Conservation (phyloP, 108 stramenopile species). For the Nitzschia putrida region DNA sequence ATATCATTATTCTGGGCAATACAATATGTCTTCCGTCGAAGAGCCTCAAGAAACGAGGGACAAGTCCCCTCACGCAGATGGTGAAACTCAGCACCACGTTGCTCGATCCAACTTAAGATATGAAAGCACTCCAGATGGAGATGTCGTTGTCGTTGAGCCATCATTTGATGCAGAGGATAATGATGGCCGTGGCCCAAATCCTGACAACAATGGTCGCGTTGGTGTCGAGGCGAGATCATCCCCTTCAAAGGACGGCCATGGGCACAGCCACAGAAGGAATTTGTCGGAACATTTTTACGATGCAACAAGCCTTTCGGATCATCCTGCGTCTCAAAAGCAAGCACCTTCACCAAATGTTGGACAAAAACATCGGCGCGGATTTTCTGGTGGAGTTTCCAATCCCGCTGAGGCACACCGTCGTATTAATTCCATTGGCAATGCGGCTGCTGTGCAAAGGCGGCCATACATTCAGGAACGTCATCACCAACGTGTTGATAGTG, state of each 20-base stretch:
- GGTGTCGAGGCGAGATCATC: slow-evolving; percentile 20
- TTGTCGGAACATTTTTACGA: slow-evolving; percentile 58
- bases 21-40: slow-evolving; percentile 20
- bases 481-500: slow-evolving; percentile 55
- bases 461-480: slow-evolving; percentile 23
- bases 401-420: slow-evolving; percentile 70
- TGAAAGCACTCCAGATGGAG: slow-evolving; percentile 28
- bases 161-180: slow-evolving; percentile 40
- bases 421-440: slow-evolving; percentile 64
- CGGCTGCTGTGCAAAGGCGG: slow-evolving; percentile 32
- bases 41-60: slow-evolving; percentile 9
- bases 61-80: background rate
- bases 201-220: slow-evolving; percentile 10
- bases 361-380: slow-evolving; percentile 67
- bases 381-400: slow-evolving; percentile 60
- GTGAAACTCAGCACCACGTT: background rate
- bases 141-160: slow-evolving; percentile 35
- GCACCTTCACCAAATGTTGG: slow-evolving; percentile 9
- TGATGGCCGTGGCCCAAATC: slow-evolving; percentile 9
- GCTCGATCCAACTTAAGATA: slow-evolving; percentile 4
- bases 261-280: slow-evolving; percentile 34
- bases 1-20: slow-evolving; percentile 6
- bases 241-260: slow-evolving; percentile 6
- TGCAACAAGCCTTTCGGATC: slow-evolving; percentile 34
- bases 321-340: background rate